Conservation (phyloP, 805 yeast species). For the Nakazawaea wyomingensis region DNA sequence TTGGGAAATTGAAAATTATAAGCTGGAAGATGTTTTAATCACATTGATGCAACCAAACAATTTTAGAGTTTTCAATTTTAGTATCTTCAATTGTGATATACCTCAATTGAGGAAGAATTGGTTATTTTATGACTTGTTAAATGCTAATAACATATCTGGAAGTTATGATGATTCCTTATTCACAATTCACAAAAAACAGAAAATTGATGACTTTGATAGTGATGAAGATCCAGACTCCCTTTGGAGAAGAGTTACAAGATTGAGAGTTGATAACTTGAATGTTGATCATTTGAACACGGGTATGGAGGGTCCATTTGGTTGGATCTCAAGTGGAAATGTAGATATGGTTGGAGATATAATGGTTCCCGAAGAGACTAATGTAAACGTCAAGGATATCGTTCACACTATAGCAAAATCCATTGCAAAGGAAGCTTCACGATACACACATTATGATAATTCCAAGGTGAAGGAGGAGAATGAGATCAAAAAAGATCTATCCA, state of each 20-base stretch:
- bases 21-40: slow-evolving; percentile 79
- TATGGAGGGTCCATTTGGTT: slow-evolving; percentile 90
- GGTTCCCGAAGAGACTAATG: slow-evolving; percentile 61
- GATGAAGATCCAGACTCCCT: slow-evolving; percentile 23
- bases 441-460: slow-evolving; percentile 21
- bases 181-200: slow-evolving; percentile 78
- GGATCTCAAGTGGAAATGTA: slow-evolving; percentile 91
- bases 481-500: slow-evolving; percentile 33
- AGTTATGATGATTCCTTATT: slow-evolving; percentile 90
- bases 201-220: slow-evolving; percentile 41
- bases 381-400: slow-evolving; percentile 41
- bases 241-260: slow-evolving; percentile 65
- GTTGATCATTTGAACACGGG: slow-evolving; percentile 90
- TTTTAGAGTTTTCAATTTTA: slow-evolving; percentile 79
- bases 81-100: slow-evolving; percentile 81
- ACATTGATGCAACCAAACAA: slow-evolving; percentile 76
- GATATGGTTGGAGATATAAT: slow-evolving; percentile 90
- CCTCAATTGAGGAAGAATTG: slow-evolving; percentile 84
- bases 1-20: slow-evolving; percentile 81
- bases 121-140: slow-evolving; percentile 82
- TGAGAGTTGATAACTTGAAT: slow-evolving; percentile 78
- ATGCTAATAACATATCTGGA: slow-evolving; percentile 83
- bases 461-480: slow-evolving; percentile 16
- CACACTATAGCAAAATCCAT: slow-evolving; percentile 41
- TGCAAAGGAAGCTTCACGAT: slow-evolving; percentile 42